A percentile compares a stretch with the other conserved stretches of the same genome.
phyloP scores from a whole-genome alignment of 352 stramenopile species.

The Phytophthora colocasiae region DNA sequence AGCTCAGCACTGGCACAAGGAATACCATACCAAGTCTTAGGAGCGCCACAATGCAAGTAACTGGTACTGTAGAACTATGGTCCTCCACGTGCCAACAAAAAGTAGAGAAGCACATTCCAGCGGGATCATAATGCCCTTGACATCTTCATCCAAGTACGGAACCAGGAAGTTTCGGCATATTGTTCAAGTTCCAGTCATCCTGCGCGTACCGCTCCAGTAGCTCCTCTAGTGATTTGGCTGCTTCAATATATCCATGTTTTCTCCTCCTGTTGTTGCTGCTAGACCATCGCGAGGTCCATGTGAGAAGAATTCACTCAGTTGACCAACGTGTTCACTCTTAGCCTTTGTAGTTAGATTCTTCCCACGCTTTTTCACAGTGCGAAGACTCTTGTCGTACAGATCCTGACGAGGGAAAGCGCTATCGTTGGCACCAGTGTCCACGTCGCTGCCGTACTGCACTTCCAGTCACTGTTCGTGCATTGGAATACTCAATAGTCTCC shows the following conservation, averaged over 20 bases:
- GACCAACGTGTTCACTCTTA: no score
- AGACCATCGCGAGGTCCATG: constrained; percentile 32
- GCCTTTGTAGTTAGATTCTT: constrained; percentile 52
- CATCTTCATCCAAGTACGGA: constrained; percentile 97
- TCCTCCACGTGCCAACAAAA: constrained; percentile 99
- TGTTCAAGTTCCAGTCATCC: constrained; percentile 99
- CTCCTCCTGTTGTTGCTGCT: constrained; percentile 21
- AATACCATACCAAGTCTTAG: constrained; percentile 99
- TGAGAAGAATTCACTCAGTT: no score
- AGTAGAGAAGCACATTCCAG: constrained; percentile 98
- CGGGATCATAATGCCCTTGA: constrained; percentile 99
- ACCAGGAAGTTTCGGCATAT: constrained; percentile 94
- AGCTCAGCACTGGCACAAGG: constrained; percentile 91
- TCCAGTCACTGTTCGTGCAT: constrained; percentile 81
- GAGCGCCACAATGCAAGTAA: constrained; percentile 97
- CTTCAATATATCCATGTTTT: constrained; percentile 22
- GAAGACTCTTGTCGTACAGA: constrained; percentile 59
- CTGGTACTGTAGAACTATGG: constrained; percentile 99
- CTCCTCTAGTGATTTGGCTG: constrained; percentile 48
- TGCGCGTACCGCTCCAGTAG: constrained; percentile 77
- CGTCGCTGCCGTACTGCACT: constrained; percentile 93
- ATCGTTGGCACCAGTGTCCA: constrained; percentile 87
- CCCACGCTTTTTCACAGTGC: constrained; percentile 57
- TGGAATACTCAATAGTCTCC: constrained; percentile 81
- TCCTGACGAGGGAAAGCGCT: constrained; percentile 88